phyloP scores from a whole-genome alignment of 2,329 filamentous ascomycete species.

The Dactylonectria macrodidyma region DNA sequence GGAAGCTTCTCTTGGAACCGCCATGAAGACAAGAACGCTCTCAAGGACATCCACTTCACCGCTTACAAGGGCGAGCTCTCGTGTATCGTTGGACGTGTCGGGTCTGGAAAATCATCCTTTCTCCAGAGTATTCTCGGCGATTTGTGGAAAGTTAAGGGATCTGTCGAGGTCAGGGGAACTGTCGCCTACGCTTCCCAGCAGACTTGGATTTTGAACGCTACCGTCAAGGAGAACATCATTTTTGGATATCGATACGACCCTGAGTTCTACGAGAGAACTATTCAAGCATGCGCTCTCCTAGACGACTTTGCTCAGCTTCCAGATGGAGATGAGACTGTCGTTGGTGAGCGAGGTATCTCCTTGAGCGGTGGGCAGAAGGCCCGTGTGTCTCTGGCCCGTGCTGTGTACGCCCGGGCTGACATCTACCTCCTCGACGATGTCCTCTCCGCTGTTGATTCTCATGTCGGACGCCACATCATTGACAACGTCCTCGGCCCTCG shows the following conservation, averaged over 20 bases:
- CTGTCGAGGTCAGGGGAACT: constrained; percentile 85
- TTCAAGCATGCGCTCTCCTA: constrained; percentile 89
- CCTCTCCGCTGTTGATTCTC: constrained; percentile 97
- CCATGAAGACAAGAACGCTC: constrained; percentile 77
- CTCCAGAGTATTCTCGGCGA: constrained; percentile 91
- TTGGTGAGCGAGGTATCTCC: constrained; percentile 96
- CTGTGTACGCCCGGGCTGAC: constrained; percentile 97
- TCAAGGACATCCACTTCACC: constrained; percentile 89
- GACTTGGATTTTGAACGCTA: constrained; percentile 98
- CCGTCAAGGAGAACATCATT: constrained; percentile 95
- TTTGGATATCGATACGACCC: constrained; percentile 97
- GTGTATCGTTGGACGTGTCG: constrained; percentile 95
- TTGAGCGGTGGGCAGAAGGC: constrained; percentile 97
- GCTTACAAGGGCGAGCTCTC: constrained; percentile 94
- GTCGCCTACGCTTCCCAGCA: constrained; percentile 94
- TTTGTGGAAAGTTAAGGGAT: constrained; percentile 88
- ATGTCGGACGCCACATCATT: constrained; percentile 95
- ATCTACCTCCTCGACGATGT: constrained; percentile 96
- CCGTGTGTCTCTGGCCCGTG: constrained; percentile 89
- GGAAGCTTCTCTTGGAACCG: constrained; percentile 97
- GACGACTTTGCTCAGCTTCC: constrained; percentile 95
- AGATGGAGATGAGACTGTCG: constrained; percentile 96
- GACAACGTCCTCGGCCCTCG: constrained; percentile 91
- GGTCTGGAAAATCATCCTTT: constrained; percentile 93
- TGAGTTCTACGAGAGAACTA: constrained; percentile 92